Base-by-base conservation (phyloP, 345 rosid genomes). In the Salix exigua region DNA sequence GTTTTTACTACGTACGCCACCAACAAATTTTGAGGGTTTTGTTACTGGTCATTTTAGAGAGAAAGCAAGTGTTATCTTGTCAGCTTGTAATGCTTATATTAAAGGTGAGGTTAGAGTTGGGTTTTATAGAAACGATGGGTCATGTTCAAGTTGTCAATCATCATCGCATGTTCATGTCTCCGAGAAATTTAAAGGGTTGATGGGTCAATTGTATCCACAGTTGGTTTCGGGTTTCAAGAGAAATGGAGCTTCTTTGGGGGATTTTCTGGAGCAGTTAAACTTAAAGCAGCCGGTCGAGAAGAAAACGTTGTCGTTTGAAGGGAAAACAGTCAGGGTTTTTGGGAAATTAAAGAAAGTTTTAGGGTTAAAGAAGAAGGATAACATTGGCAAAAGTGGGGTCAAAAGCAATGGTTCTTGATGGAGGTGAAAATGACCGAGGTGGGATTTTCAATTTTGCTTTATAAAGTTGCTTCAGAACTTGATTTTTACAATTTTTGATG, bases 1-100 rank as follows among this genome's bases (percentile, higher is more conserved):
- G 58, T 78, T 42, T 50, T 23, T 78, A 68, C 28, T 85, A 25
- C 82, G 73, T 0, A 73, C 5, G 25, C 88, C 88, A 2, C 92
- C 92, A 5, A 81, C 58, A 70, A 83, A 87, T 50, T 87, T 88
- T 65, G 90, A 88, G 53, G 67, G 65, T 12, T 64, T 88, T 5
- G 90, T 85, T 5, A 33, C 31, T 2, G 7, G 42, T 42, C 91
- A 90, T 75, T 90, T 90, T 46, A 74, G 77, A 16, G 81, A 78
- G 67, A 80, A 87, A 3, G 88, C 74, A 2, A 9, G 17, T 30
- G 25, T 9, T 31, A 80, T 90, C 10, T 61, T 88, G n/a, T 72
- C 73, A 0, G 91, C 92, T 16, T 84, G 85, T 63, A 35, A 53
- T 58, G 86, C 79, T 7, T 90, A 90, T 37, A 44, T 48, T 12